Evolutionary conservation across 73 alveolate species (phyloP).

Genomic region (Strombidium stylifer): DNA sequence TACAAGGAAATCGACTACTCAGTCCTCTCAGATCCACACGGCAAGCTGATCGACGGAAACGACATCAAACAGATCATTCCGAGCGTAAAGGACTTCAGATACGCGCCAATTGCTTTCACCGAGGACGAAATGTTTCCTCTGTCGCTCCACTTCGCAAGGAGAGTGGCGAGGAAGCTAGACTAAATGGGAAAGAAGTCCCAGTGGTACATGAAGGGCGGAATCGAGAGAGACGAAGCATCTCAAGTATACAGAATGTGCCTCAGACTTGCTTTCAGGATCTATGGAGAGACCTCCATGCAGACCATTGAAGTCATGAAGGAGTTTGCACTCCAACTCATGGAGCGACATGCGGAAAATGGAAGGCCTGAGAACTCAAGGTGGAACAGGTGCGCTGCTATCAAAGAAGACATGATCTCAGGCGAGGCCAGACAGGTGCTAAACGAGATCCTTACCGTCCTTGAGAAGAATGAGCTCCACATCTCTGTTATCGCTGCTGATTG

Average conservation of each 20-base stretch:
- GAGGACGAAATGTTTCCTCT: conserved; percentile 22
- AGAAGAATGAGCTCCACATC: conserved; percentile 10
- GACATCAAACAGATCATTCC: conserved; percentile 37
- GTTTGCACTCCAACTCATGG: conserved; percentile 53
- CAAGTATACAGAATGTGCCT: conserved; percentile 37
- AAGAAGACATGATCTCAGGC: conserved; percentile 53
- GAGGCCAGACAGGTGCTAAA: conserved; percentile 44
- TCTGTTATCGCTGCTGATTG: conserved; percentile 23
- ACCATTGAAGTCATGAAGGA: conserved; percentile 43
- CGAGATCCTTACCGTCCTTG: conserved; percentile 18
- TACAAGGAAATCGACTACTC: conserved; percentile 34
- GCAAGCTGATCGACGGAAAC: neutral
- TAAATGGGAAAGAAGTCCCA: conserved; percentile 32
- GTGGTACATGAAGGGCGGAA: conserved; percentile 38
- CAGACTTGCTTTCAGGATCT: conserved; percentile 23
- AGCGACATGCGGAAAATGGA: conserved; percentile 61
- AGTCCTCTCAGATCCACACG: too few species aligned
- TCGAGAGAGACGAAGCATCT: conserved; percentile 54
- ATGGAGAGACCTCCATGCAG: conserved; percentile 36
- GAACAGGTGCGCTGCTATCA: conserved; percentile 52
- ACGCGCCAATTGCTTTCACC: neutral
- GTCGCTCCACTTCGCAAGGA: neutral
- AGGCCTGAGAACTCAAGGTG: conserved; percentile 61
- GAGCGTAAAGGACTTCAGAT: conserved; percentile 27
- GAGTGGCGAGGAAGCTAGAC: conserved; percentile 36